These are phyloP conservation scores for Sindora glabra DNA, from an alignment of 306 rosid species.

Conservation along the genomic window DNA sequence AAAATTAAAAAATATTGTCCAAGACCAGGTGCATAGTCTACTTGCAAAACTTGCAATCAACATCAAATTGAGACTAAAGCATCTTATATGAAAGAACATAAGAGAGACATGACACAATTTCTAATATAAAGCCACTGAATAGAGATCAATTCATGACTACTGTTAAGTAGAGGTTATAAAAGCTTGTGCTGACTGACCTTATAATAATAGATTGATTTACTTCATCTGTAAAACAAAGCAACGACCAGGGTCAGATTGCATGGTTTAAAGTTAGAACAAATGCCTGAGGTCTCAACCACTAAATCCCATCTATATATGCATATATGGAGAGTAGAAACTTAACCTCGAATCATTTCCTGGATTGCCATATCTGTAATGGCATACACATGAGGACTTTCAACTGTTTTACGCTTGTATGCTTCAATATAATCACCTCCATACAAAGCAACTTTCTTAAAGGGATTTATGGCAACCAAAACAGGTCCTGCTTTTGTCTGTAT, in stretches of 20 bases:
- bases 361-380: constrained; percentile 96
- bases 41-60: not conserved
- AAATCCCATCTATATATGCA: constrained; percentile 5
- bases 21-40: not conserved
- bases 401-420: constrained; percentile 65
- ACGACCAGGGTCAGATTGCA: constrained; percentile 15
- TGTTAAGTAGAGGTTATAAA: not conserved
- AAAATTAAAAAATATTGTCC: not conserved
- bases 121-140: not conserved
- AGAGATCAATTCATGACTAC: not conserved
- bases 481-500: constrained; percentile 97
- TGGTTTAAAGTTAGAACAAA: constrained; percentile 16
- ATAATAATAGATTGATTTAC: constrained; percentile 93
- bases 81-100: not conserved
- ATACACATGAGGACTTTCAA: constrained; percentile 87
- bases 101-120: not conserved
- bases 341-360: constrained; percentile 88
- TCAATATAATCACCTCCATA: constrained; percentile 80
- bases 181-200: constrained; percentile 50
- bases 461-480: constrained; percentile 90
- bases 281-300: constrained; percentile 3
- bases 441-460: constrained; percentile 85
- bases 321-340: not conserved
- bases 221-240: constrained; percentile 67
- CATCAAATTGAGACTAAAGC: not conserved